Conservation (phyloP, 2,329 filamentous ascomycete species). For the Verruconis gallopava region DNA sequence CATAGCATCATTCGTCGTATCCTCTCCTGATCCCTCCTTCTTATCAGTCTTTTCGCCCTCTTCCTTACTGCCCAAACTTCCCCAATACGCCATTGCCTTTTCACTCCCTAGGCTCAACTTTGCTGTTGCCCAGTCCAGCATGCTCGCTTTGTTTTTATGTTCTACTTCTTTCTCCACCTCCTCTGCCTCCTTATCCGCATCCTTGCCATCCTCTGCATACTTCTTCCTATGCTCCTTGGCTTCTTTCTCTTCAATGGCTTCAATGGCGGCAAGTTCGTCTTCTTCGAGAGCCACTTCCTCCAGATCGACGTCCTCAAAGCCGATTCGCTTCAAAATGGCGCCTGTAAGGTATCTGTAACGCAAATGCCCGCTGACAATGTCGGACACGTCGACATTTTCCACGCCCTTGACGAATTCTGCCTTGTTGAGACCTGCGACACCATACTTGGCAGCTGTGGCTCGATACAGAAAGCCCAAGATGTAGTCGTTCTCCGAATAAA, state of each 20-base stretch:
- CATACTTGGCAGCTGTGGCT: constrained; percentile 67
- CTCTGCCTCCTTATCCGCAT: constrained; percentile 14
- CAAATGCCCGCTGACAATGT: constrained; percentile 50
- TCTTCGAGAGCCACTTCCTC: constrained; percentile 34
- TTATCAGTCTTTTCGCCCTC: not conserved
- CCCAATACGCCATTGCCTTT: not conserved
- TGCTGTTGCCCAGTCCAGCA: constrained; percentile 29
- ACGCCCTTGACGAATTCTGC: constrained; percentile 56
- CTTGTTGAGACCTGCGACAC: constrained; percentile 70
- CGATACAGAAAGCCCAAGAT: constrained; percentile 81
- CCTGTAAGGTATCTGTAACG: constrained; percentile 38
- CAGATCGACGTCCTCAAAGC: constrained; percentile 39
- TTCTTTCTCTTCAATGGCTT: constrained; percentile 26
- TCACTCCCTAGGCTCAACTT: constrained; percentile 20
- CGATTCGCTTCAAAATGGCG: constrained; percentile 37
- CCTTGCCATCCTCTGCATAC: constrained; percentile 12
- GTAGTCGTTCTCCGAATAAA: constrained; percentile 77
- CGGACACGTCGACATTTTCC: constrained; percentile 41
- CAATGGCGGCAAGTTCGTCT: constrained; percentile 22
- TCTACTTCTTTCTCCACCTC: constrained; percentile 29
- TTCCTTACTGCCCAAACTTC: not conserved
- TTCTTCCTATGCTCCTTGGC: constrained; percentile 18
- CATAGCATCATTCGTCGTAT: too few species aligned
- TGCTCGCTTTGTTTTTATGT: constrained; percentile 31
- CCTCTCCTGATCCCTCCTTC: too few species aligned